Conservation (phyloP, 768 basidiomycete genomes). For the Terana coerulea region DNA sequence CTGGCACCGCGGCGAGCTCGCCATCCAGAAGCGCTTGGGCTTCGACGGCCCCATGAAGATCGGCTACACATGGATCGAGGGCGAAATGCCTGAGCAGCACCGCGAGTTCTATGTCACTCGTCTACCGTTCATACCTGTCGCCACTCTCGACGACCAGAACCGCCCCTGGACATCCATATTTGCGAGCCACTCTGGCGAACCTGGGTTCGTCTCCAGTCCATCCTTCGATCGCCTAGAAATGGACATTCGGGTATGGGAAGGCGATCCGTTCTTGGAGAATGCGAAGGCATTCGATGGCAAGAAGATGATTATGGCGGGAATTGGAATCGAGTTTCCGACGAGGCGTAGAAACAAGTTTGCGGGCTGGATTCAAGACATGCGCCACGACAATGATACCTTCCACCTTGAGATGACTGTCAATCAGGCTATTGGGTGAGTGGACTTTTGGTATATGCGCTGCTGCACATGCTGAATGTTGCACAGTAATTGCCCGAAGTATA, state of each 20-base stretch:
- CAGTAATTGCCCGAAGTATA: constrained; percentile 72
- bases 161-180: constrained; percentile 62
- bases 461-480: too few relatives aligned
- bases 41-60: constrained; percentile 33
- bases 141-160: constrained; percentile 45
- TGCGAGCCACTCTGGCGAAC: constrained; percentile 38
- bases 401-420: constrained; percentile 44
- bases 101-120: constrained; percentile 44
- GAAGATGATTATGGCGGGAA: constrained; percentile 43
- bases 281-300: constrained; percentile 1
- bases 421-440: constrained; percentile 53
- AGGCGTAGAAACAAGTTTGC: constrained; percentile 62
- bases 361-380: constrained; percentile 31
- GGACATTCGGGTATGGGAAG: constrained; percentile 43
- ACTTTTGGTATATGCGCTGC: neutral
- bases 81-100: constrained; percentile 48
- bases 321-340: constrained; percentile 56
- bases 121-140: constrained; percentile 53
- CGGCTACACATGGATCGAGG: constrained; percentile 38
- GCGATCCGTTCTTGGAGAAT: constrained; percentile 50
- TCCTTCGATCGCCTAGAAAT: constrained; percentile 36
- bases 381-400: constrained; percentile 26
- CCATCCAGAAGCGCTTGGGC: constrained; percentile 46
- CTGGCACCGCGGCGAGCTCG: constrained; percentile 47
- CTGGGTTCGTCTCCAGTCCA: constrained; percentile 42